Conservation (phyloP, 495 filamentous ascomycete species). For the Acidiella bohemica region DNA sequence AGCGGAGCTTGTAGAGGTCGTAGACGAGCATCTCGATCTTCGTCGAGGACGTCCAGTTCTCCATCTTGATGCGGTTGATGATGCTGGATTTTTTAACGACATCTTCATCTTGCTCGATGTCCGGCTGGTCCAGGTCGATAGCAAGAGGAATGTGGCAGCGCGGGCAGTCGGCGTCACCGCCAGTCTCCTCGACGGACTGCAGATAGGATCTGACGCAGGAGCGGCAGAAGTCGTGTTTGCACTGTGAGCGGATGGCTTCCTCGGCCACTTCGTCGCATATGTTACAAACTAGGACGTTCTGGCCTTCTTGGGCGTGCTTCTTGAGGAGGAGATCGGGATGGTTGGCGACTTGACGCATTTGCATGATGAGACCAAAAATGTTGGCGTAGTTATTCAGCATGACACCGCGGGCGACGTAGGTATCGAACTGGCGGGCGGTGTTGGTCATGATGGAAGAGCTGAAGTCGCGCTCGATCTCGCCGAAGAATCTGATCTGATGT, state of each 20-base stretch:
- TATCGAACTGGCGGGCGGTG: slow-evolving; percentile 74
- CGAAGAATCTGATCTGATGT: slow-evolving; percentile 60
- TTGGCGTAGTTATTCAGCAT: slow-evolving; percentile 95
- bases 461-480: slow-evolving; percentile 87
- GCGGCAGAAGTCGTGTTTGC: slow-evolving; percentile 91
- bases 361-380: slow-evolving; percentile 78
- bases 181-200: slow-evolving; percentile 46
- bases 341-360: slow-evolving; percentile 89
- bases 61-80: slow-evolving; percentile 95
- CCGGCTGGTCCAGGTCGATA: slow-evolving; percentile 87
- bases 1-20: slow-evolving; percentile 76
- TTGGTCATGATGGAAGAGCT: slow-evolving; percentile 91
- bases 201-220: slow-evolving; percentile 77
- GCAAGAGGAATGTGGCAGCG: slow-evolving; percentile 78
- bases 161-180: slow-evolving; percentile 63
- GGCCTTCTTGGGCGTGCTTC: slow-evolving; percentile 68
- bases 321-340: slow-evolving; percentile 90
- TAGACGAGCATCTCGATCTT: slow-evolving; percentile 96
- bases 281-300: slow-evolving; percentile 80
- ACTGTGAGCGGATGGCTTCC: slow-evolving; percentile 80
- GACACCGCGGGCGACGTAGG: slow-evolving; percentile 86
- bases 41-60: slow-evolving; percentile 90
- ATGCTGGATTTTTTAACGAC: slow-evolving; percentile 84
- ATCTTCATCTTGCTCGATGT: slow-evolving; percentile 76
- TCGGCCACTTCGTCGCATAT: slow-evolving; percentile 94